Base-by-base conservation (phyloP, 2,329 filamentous ascomycete genomes). In the Fusarium buxicola region DNA sequence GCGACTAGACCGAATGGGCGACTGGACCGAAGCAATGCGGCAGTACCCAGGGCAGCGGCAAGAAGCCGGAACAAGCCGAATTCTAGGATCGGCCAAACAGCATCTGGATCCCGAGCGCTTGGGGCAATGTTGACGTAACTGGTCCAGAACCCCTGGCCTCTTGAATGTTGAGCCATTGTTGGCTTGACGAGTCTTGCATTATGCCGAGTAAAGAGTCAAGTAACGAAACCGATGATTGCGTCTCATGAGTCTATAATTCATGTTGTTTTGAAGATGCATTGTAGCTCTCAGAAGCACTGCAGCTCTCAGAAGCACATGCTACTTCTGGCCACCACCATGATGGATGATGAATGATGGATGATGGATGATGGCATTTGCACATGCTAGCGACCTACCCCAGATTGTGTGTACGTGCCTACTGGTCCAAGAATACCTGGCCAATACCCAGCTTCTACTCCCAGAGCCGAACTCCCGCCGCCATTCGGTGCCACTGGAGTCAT, bases 11-110 rank as follows among this genome's bases (percentile, higher is more conserved):
- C n/a, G n/a, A n/a, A n/a, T 27, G 28, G 45, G 49, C n/a, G n/a
- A 24, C 40, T 66, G 39, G 59, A 53, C 68, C 68, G 68, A 69
- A 71, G 69, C 57, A 71, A 69, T 55, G 66, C 68, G 68, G 15
- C 27, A 27, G 34, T 68, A 70, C 21, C 68, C 52, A 61, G 41
- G 13, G 43, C 57, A 54, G 58, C 63, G 68, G 68, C 55, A 51
- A 56, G 32, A 31, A 47, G 47, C 31, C 48, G 39, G 31, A 27
- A 59, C 57, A 60, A 66, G 66, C 68, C 68, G 68, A 71, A 48
- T 45, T 6, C 51, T 53, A 55, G 40, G 43, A 60, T 64, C 68
- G 68, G 68, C 56, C 46, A 66, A 63, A 56, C 31, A 51, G 36
- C 27, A 12, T 25, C 30, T 13, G 16, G 34, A 63, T 60, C 58